Base-by-base conservation (phyloP, 176 grass and related monocot genomes). In the Oryza longistaminata region DNA sequence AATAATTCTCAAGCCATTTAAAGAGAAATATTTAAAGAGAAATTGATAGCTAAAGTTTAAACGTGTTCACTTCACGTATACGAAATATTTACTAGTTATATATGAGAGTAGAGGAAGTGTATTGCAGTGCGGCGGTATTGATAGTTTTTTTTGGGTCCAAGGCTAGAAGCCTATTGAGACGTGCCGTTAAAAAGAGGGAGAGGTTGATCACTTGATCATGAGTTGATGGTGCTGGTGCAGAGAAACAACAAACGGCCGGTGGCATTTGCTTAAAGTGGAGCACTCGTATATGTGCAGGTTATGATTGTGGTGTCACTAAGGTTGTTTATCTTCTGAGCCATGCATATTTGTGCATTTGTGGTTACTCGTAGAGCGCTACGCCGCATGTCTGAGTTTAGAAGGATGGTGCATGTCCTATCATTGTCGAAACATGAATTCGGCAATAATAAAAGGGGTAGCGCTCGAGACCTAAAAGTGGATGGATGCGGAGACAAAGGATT, bases 261-360 rank as follows among this genome's bases (percentile, higher is more conserved):
- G 50, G 67, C 12, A 37, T 61, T 55, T 27, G 13, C 35, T 37
- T 37, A 37, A 37, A 37, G 35, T 7, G 35, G 35, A 5, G 35
- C 35, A 37, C 49, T 73, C n/a, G 22, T 26, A 60, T 71, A 16
- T 2, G 50, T 82, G 50, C 37, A 64, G 13, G 24, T 25, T 37
- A 73, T 82, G 80, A 64, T 64, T 82, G 69, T 25, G 52, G 27
- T 31, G 39, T 15, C 80, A 73, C 80, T 46, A n/a, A 42, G 49
- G 7, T 42, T 17, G 7, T 46, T 46, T 46, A 46, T 5, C 3
- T 42, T 39, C 9, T 60, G 40, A 22, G 35, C 33, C 42, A 44
- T 40, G 40, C 43, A 44, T 44, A 44, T 71, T 44, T 73, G 42
- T 48, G 64, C 75, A 43, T 14, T 49, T 12, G 12, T 71, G 48